These are phyloP conservation scores for Yamadazyma atmosphaerica DNA, from an alignment of 1,139 yeast genomes.

Conservation along the genomic window DNA sequence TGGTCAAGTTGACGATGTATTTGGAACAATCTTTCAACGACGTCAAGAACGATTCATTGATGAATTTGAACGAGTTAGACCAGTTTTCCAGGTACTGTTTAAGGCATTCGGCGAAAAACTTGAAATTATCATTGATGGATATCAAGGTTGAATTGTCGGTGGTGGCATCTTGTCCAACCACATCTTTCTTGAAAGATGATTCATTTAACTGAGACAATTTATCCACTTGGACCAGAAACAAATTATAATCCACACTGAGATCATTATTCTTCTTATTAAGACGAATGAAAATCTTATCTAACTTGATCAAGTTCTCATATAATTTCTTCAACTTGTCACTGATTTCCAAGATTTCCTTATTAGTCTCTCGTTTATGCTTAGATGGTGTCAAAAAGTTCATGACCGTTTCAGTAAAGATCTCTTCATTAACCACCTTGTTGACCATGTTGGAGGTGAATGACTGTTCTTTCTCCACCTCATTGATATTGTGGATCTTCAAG, in stretches of 20 bases:
- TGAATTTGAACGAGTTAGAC: slow-evolving; percentile 50
- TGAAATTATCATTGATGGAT: slow-evolving; percentile 30
- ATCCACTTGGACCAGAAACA: slow-evolving; percentile 67
- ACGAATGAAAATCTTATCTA: slow-evolving; percentile 76
- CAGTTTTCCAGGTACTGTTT: slow-evolving; percentile 52
- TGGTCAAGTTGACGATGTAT: slow-evolving; percentile 75
- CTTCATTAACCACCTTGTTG: slow-evolving; percentile 53
- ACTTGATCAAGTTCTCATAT: slow-evolving; percentile 75
- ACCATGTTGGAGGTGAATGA: slow-evolving; percentile 28
- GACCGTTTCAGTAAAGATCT: slow-evolving; percentile 76
- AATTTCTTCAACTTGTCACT: slow-evolving; percentile 79
- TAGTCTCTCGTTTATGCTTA: slow-evolving; percentile 62
- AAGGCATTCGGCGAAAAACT: slow-evolving; percentile 42
- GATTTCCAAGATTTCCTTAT: slow-evolving; percentile 80
- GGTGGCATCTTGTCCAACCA: not conserved
- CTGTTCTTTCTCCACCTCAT: slow-evolving; percentile 23
- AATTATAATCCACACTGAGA: slow-evolving; percentile 69
- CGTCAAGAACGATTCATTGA: slow-evolving; percentile 81
- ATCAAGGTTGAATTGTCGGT: not conserved
- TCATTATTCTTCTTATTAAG: slow-evolving; percentile 74
- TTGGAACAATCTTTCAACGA: slow-evolving; percentile 86
- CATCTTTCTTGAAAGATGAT: slow-evolving; percentile 9
- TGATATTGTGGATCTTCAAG: slow-evolving; percentile 42
- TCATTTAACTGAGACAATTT: slow-evolving; percentile 59
- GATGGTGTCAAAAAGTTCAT: slow-evolving; percentile 90